Conservation (phyloP, 2,329 filamentous ascomycete species). For the Orbilia ellipsospora region DNA sequence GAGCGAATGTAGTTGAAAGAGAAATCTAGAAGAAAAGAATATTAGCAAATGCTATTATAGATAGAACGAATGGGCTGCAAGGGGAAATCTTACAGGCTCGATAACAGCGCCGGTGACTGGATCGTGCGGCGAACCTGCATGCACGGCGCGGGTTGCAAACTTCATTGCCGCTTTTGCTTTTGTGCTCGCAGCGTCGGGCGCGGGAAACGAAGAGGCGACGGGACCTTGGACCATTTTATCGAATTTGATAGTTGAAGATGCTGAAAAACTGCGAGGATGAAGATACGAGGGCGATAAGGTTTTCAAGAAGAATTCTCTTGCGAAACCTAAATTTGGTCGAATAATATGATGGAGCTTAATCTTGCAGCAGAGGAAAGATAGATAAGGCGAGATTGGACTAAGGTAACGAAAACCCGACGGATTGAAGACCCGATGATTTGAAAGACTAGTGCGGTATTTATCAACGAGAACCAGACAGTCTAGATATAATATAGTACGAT, state of each 20-base stretch:
- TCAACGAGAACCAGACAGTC: too few species aligned
- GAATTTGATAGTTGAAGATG: not conserved
- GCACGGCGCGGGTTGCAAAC: conserved; percentile 94
- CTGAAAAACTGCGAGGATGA: conserved; percentile 11
- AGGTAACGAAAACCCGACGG: conserved; percentile 13
- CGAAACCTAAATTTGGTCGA: not conserved
- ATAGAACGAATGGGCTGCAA: conserved; percentile 19
- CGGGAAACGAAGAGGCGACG: conserved; percentile 1
- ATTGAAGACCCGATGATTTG: conserved; percentile 19
- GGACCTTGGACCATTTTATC: conserved; percentile 41
- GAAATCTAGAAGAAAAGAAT: conserved; percentile 72
- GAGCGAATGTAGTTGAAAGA: conserved; percentile 95
- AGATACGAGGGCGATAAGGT: conserved; percentile 9
- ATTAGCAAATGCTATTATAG: not conserved
- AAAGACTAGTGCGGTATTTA: not conserved
- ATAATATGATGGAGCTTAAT: conserved; percentile 10
- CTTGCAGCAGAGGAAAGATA: not conserved
- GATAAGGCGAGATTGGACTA: not conserved
- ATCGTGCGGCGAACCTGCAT: conserved; percentile 91
- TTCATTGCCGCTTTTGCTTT: conserved; percentile 74
- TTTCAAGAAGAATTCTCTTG: conserved; percentile 8
- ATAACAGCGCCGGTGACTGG: conserved; percentile 94
- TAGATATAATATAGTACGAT: not conserved
- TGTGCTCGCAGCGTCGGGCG: conserved; percentile 3
- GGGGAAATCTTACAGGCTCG: conserved; percentile 71